Base-by-base conservation (phyloP, 768 basidiomycete genomes). In the Epithele typhae region DNA sequence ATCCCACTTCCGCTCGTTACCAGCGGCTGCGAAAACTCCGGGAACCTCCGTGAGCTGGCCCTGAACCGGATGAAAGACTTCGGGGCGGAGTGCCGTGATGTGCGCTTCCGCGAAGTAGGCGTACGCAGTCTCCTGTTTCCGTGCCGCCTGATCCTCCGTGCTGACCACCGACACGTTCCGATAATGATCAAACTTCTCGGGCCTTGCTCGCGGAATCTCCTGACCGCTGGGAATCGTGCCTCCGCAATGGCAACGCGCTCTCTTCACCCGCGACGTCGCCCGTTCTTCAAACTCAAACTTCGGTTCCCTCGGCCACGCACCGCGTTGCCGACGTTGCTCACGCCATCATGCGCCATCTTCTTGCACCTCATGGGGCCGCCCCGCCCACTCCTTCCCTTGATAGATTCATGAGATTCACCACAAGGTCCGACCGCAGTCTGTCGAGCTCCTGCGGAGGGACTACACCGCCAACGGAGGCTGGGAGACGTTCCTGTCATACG, bases 401-500 rank as follows among this genome's bases (percentile, higher is more conserved):
- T 58, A 95, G 92, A 89, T 98, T 48, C 93, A 97, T 66, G 96
- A 99, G 68, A 98, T 99, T 39, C 96, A 99, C 63, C 86, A 96
- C 72, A 94, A 95, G 69, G 91, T 98, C 37, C 82, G 93, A 18
- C 94, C 94, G 49, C 90, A 95, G 64, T 87, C 90, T 14, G 88
- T 96, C 42, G 96, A 99, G 66, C 82, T 99, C 4, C 81, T 99
- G 25, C 80, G 96, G 48, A 77, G 96, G 33, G 96, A 99, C 64
- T 99, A 99, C 65, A 72, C 87, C 3, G 96, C 96, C 24, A 99
- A 98, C 61, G 95, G 94, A 5, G 94, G 96, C 37, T 99, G 96
- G 96, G 96, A 99, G 70, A 98, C 96, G 1, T 99, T 99, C 78
- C 70, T 99, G 5, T 95, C 94, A 23, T 99, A 98, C 62, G 96